Evolutionary conservation across 73 alveolate genomes (phyloP).

Genomic region (Paramecium caudatum): DNA sequence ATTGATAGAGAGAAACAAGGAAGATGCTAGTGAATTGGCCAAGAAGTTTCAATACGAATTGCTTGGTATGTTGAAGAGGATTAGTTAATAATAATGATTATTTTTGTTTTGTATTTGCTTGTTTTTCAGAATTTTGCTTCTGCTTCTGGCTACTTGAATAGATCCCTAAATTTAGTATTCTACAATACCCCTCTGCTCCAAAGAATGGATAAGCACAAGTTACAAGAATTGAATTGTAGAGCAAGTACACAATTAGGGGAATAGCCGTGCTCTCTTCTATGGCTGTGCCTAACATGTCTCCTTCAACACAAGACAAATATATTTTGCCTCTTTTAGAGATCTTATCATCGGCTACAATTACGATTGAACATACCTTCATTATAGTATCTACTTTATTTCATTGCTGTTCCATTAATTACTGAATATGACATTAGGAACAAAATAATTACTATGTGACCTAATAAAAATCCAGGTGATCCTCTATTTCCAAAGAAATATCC

Average conservation of each 20-base stretch:
- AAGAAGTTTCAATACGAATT: constrained; percentile 25
- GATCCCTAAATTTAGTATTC: not conserved
- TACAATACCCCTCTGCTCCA: constrained; percentile 57
- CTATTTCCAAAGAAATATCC: constrained; percentile 65
- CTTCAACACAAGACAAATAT: constrained; percentile 32
- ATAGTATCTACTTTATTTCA: constrained; percentile 39
- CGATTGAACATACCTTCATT: constrained; percentile 29
- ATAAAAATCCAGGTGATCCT: constrained; percentile 55
- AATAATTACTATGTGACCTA: not conserved
- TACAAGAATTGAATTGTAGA: constrained; percentile 32
- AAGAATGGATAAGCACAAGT: constrained; percentile 22
- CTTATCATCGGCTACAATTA: constrained; percentile 42
- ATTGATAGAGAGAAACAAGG: constrained; percentile 67
- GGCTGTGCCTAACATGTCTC: constrained; percentile 46
- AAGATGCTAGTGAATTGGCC: constrained; percentile 60
- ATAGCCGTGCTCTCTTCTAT: constrained; percentile 64
- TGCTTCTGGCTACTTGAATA: not conserved
- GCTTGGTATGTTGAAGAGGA: not conserved
- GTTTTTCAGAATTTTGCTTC: constrained; percentile 1
- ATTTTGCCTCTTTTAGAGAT: constrained; percentile 32
- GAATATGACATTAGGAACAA: constrained; percentile 8
- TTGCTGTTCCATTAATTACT: not conserved
- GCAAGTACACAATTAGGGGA: constrained; percentile 59
- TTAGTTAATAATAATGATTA: constrained; percentile 12
- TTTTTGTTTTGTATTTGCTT: not conserved